Evolutionary conservation across 2,329 filamentous ascomycete species (phyloP), one percentile per base, ranked within the genome.

Genomic region (Diaporthe citriasiana): DNA sequence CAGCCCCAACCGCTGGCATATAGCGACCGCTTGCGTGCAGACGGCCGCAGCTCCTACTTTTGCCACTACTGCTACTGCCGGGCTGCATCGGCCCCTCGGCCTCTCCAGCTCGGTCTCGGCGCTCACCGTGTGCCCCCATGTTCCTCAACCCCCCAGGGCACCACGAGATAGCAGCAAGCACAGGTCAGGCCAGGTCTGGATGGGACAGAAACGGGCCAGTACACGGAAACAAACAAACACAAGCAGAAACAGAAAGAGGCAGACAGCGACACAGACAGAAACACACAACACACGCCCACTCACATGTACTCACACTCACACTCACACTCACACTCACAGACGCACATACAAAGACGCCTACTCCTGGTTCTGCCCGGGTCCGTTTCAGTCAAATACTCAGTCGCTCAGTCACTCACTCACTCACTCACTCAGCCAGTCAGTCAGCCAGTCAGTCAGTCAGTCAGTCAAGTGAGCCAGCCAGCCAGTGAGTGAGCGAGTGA

Each of bases 21-120:
- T 53, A n/a, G 63, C 63, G 47, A 68, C 63, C n/a, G 33, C n/a
- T 35, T 7, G 27, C 30, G 19, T 51, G 15, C 22, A 50, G 60
- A n/a, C 42, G 7, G 27, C 59, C 25, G 59, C 59, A 63, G 38
- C 60, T 50, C 45, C 60, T 51, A 47, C 63, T 53, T 53, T 53
- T 68, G 47, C 63, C 47, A 53, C 63, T 40, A 38, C 63, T 35
- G 45, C 47, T 33, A 51, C 63, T 68, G 33, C 63, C 63, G 33
- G 33, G 47, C 63, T 38, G 63, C 63, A 9, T 68, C 63, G 63
- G 63, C 45, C 47, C 13, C 47, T 68, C 63, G 63, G 63, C 47
- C 45, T 53, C 63, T 38, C 63, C 63, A 68, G 63, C 9, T 53
- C 40, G 47, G 63, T 68, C 63, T 68, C 63, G 63, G 63, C 63